phyloP scores from a whole-genome alignment of 371 early-diverging fungal genomes.

The Rhizomucor pusillus region DNA sequence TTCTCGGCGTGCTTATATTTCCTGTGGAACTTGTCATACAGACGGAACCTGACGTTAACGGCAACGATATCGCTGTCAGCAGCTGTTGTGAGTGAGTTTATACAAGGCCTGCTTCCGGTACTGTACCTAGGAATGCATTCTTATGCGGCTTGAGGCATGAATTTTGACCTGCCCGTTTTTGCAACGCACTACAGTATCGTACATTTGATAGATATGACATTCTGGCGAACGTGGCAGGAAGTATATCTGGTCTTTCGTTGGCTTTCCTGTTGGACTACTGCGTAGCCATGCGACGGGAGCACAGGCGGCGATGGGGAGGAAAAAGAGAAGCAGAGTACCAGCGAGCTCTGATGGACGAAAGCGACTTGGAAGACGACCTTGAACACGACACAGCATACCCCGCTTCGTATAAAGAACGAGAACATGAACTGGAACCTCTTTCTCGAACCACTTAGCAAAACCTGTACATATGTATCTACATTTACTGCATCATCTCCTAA shows the following conservation, averaged over 20 bases:
- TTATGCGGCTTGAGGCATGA: background rate
- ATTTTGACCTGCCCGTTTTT: background rate
- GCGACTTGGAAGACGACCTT: constrained; percentile 23
- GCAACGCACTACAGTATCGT: constrained; percentile 30
- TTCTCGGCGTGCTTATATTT: constrained; percentile 36
- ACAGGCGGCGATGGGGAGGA: constrained; percentile 36
- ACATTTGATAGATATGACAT: constrained; percentile 46
- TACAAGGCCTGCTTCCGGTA: constrained; percentile 49
- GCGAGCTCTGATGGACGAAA: constrained; percentile 39
- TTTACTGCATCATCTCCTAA: background rate
- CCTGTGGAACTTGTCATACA: constrained; percentile 42
- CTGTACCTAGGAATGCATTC: background rate
- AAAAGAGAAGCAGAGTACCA: constrained; percentile 41
- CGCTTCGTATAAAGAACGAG: too few relatives aligned
- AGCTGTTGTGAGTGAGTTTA: constrained; percentile 39
- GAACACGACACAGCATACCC: constrained; percentile 11
- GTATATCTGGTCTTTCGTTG: constrained; percentile 23
- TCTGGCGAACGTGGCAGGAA: constrained; percentile 41
- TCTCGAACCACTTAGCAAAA: too few relatives aligned
- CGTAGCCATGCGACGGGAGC: constrained; percentile 22
- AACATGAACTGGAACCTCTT: too few relatives aligned
- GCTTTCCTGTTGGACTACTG: constrained; percentile 30
- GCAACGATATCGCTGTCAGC: constrained; percentile 15
- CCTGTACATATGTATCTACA: too few relatives aligned
- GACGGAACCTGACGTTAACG: constrained; percentile 35